phyloP scores from a whole-genome alignment of 371 early-diverging fungal genomes.

The Mortierella sp. region DNA sequence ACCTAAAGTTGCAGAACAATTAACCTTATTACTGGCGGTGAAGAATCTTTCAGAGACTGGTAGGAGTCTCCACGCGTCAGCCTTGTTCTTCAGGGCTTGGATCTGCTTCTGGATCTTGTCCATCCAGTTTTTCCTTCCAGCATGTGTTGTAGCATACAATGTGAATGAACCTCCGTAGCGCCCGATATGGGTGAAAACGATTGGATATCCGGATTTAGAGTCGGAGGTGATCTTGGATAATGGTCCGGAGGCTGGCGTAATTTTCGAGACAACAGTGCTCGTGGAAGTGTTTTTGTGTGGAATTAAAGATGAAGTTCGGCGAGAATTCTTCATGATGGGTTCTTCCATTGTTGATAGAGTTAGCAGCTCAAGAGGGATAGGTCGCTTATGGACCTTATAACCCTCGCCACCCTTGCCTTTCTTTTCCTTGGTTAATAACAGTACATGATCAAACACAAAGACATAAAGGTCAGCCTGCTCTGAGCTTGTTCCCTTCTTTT shows the following conservation, averaged over 20 bases:
- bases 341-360: conserved; percentile 76
- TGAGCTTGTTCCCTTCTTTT: conserved; percentile 76
- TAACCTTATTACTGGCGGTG: conserved; percentile 69
- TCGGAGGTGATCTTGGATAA: conserved; percentile 46
- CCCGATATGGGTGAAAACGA: conserved; percentile 85
- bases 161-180: conserved; percentile 73
- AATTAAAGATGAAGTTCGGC: conserved; percentile 56
- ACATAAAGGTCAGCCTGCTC: conserved; percentile 79
- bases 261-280: conserved; percentile 56
- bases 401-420: conserved; percentile 65
- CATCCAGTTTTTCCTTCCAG: conserved; percentile 86
- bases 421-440: conserved; percentile 83
- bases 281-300: conserved; percentile 54
- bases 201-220: conserved; percentile 66
- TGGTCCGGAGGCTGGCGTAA: conserved; percentile 37
- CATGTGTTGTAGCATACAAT: conserved; percentile 78
- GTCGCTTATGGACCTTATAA: conserved; percentile 76
- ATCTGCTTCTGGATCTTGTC: conserved; percentile 84
- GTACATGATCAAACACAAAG: conserved; percentile 88
- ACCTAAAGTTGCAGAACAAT: conserved; percentile 79
- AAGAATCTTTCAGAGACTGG: conserved; percentile 62
- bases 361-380: conserved; percentile 83
- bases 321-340: conserved; percentile 38
- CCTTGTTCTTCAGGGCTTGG: conserved; percentile 64
- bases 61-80: conserved; percentile 72